phyloP scores from a whole-genome alignment of 139 green algal genomes.

The Desmodesmus armatus region DNA sequence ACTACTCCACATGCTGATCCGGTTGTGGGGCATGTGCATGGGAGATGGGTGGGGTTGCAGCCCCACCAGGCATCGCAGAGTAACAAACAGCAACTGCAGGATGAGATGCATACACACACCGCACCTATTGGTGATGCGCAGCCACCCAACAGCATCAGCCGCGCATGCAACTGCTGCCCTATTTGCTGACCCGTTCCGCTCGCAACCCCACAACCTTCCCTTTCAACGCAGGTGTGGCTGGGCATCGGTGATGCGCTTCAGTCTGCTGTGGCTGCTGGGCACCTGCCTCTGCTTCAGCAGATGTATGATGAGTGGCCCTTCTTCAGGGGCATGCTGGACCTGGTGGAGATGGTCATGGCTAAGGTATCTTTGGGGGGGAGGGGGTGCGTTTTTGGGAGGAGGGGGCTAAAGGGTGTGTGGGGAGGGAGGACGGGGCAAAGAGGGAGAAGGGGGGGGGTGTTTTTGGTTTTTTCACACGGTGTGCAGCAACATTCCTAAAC shows the following conservation, averaged over 20 bases:
- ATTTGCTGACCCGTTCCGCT: neutral
- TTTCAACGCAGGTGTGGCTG: slow-evolving; percentile 88
- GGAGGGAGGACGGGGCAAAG: slow-evolving; percentile 48
- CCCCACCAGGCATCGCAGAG: too few relatives aligned
- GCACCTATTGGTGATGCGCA: too few relatives aligned
- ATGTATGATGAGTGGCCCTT: slow-evolving; percentile 99
- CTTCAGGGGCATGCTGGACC: slow-evolving; percentile 93
- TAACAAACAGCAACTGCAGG: too few relatives aligned
- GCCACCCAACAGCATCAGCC: too few relatives aligned
- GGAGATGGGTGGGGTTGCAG: too few relatives aligned
- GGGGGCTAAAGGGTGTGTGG: slow-evolving; percentile 76
- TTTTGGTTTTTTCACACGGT: slow-evolving; percentile 8
- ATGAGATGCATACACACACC: too few relatives aligned
- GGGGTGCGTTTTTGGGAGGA: too few relatives aligned
- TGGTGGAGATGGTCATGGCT: slow-evolving; percentile 91
- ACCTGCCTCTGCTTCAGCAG: slow-evolving; percentile 73
- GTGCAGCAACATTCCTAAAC: neutral
- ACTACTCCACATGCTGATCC: too few relatives aligned
- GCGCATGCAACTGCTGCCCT: too few relatives aligned
- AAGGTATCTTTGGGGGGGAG: too few relatives aligned
- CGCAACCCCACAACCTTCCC: neutral
- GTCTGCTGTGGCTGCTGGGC: slow-evolving; percentile 57
- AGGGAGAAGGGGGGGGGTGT: neutral
- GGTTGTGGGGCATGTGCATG: too few relatives aligned
- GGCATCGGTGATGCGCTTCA: slow-evolving; percentile 92